Conservation (phyloP, 305 asterid species). For the Striga hermonthica region DNA sequence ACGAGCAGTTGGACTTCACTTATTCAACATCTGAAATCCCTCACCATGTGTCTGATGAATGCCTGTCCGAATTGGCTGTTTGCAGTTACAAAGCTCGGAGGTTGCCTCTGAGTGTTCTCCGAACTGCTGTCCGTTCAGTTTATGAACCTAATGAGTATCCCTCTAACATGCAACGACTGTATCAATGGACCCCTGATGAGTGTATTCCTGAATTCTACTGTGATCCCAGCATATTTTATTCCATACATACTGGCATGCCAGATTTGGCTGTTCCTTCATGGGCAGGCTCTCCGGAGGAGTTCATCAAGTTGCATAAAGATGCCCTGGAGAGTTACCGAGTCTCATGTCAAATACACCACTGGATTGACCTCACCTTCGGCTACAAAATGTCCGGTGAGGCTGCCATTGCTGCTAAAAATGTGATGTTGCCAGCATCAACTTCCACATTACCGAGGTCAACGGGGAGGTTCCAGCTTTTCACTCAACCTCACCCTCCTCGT, state of each 20-base stretch:
- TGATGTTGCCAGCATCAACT: conserved; percentile 75
- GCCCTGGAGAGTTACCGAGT: conserved; percentile 77
- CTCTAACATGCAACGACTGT: conserved; percentile 90
- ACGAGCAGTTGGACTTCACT: conserved; percentile 97
- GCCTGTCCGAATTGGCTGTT: conserved; percentile 98
- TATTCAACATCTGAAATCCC: conserved; percentile 94
- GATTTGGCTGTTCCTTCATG: conserved; percentile 91
- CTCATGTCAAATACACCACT: conserved; percentile 73
- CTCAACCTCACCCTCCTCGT: conserved; percentile 85
- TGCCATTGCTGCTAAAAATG: conserved; percentile 88
- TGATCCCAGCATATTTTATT: conserved; percentile 76
- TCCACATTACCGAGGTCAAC: conserved; percentile 55
- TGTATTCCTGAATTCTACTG: conserved; percentile 97
- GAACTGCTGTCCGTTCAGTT: conserved; percentile 91
- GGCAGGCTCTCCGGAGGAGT: conserved; percentile 86
- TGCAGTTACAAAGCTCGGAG: conserved; percentile 99
- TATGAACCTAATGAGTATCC: conserved; percentile 99
- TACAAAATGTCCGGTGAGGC: conserved; percentile 94
- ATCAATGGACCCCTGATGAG: conserved; percentile 99
- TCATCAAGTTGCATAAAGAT: conserved; percentile 78
- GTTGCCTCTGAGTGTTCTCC: conserved; percentile 79
- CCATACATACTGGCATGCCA: conserved; percentile 89
- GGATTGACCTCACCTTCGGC: conserved; percentile 97
- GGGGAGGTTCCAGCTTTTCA: conserved; percentile 93
- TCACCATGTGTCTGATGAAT: conserved; percentile 96